phyloP scores from a whole-genome alignment of 345 rosid genomes.

The Laguncularia racemosa region DNA sequence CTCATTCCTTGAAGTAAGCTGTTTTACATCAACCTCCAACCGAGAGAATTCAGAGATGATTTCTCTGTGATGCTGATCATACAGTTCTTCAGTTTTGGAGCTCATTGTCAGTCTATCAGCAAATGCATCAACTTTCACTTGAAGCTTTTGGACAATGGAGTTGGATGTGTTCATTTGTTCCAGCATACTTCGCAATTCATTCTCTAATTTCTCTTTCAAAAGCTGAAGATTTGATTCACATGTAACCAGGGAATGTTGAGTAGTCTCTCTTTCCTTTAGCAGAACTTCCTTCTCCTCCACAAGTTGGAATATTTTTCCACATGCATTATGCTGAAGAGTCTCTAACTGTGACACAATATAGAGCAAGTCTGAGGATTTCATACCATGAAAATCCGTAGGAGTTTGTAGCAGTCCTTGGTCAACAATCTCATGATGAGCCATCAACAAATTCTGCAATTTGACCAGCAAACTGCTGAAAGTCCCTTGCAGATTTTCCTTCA shows the following conservation, averaged over 20 bases:
- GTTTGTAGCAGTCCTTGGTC: slow-evolving; percentile 24
- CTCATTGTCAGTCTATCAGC: slow-evolving; percentile 38
- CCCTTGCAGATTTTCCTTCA: slow-evolving; percentile 42
- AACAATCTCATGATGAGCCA: slow-evolving; percentile 32
- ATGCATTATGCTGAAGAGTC: slow-evolving; percentile 42
- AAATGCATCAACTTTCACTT: slow-evolving; percentile 48
- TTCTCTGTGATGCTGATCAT: slow-evolving; percentile 34
- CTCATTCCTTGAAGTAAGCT: slow-evolving; percentile 42
- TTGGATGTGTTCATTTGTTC: slow-evolving; percentile 42
- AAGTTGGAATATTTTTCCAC: slow-evolving; percentile 41
- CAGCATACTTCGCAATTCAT: slow-evolving; percentile 30
- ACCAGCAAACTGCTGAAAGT: slow-evolving; percentile 26
- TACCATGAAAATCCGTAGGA: slow-evolving; percentile 24
- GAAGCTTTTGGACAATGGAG: slow-evolving; percentile 49
- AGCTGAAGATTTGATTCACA: slow-evolving; percentile 41
- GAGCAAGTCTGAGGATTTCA: slow-evolving; percentile 35
- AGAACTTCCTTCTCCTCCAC: slow-evolving; percentile 47
- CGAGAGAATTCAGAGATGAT: slow-evolving; percentile 46
- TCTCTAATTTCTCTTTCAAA: slow-evolving; percentile 51
- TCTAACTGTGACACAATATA: slow-evolving; percentile 33
- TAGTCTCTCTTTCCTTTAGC: slow-evolving; percentile 41
- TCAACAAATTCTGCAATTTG: slow-evolving; percentile 35
- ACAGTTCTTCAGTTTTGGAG: slow-evolving; percentile 48
- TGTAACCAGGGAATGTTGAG: slow-evolving; percentile 27
- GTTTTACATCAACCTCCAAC: slow-evolving; percentile 48